Conservation (phyloP, 2,329 filamentous ascomycete genomes). For the Ceratocystis eucalypticola region DNA sequence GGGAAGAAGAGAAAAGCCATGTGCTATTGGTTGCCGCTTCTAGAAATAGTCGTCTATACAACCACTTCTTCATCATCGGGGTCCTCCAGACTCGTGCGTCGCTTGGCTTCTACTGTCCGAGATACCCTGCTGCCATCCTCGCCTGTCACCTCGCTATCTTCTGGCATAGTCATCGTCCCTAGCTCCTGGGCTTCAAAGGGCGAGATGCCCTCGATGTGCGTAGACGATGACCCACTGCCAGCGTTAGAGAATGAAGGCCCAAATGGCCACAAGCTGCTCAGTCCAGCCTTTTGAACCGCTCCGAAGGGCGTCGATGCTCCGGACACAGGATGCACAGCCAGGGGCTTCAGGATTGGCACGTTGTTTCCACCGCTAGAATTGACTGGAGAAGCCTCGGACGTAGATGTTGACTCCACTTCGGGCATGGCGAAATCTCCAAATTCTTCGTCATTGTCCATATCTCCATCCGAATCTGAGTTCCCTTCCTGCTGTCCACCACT, state of each 20-base stretch:
- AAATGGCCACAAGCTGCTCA: constrained; percentile 47
- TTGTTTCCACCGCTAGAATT: constrained; percentile 24
- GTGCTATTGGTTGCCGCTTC: no score
- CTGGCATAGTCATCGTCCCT: constrained; percentile 22
- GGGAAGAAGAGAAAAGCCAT: no score
- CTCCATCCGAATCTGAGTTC: constrained; percentile 36
- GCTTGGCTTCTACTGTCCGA: constrained; percentile 38
- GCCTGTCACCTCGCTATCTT: constrained; percentile 23
- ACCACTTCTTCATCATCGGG: constrained; percentile 38
- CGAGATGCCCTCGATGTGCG: constrained; percentile 19
- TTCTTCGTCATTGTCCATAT: constrained; percentile 45
- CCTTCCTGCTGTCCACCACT: constrained; percentile 29
- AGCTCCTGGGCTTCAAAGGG: constrained; percentile 20
- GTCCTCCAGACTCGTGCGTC: constrained; percentile 46
- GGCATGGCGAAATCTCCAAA: constrained; percentile 58
- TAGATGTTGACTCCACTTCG: constrained; percentile 30
- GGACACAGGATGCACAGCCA: constrained; percentile 39
- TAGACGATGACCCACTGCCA: neutral
- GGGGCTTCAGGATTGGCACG: constrained; percentile 40
- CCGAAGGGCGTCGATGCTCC: constrained; percentile 21
- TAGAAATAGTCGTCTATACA: constrained; percentile 21
- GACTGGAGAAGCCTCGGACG: neutral
- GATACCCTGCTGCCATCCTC: constrained; percentile 34
- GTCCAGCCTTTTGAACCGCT: constrained; percentile 25
- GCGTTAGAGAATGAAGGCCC: constrained; percentile 23